These are phyloP conservation scores for Lasiodiplodia gonubiensis DNA, from an alignment of 2,329 filamentous ascomycete species.

Conservation along the genomic window DNA sequence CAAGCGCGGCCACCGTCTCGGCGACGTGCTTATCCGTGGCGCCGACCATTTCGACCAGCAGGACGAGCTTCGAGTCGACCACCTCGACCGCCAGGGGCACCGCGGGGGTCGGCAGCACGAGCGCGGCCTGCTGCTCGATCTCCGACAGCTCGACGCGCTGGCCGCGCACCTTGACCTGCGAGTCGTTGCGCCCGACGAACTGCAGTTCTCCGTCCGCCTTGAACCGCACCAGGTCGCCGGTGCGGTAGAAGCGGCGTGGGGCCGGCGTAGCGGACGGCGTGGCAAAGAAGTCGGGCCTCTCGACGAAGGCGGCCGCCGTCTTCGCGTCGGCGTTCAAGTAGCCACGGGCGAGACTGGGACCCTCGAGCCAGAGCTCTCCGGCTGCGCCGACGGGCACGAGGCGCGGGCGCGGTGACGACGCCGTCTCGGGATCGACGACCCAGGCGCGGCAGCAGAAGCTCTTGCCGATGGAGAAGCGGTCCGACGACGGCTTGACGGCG, in stretches of 20 bases:
- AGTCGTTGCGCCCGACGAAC: slow-evolving; percentile 68
- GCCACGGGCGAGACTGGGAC: slow-evolving; percentile 52
- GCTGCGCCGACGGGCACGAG: slow-evolving; percentile 48
- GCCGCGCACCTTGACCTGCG: slow-evolving; percentile 57
- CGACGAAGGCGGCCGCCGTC: slow-evolving; percentile 42
- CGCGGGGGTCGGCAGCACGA: neutral
- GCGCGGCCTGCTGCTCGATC: slow-evolving; percentile 44
- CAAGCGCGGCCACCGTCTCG: slow-evolving; percentile 40
- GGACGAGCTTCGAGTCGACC: slow-evolving; percentile 40
- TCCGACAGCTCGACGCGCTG: slow-evolving; percentile 49
- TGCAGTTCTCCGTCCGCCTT: slow-evolving; percentile 54
- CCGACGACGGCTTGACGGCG: slow-evolving; percentile 36
- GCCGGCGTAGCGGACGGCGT: slow-evolving; percentile 37
- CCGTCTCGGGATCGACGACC: slow-evolving; percentile 40
- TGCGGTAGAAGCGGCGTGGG: slow-evolving; percentile 61
- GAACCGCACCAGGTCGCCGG: slow-evolving; percentile 9
- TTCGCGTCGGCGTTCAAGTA: slow-evolving; percentile 46
- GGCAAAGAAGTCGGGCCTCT: slow-evolving; percentile 31
- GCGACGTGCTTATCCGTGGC: slow-evolving; percentile 30
- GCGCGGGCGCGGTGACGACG: slow-evolving; percentile 11
- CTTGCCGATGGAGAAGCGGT: slow-evolving; percentile 31
- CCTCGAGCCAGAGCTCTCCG: slow-evolving; percentile 56
- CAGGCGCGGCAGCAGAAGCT: slow-evolving; percentile 5
- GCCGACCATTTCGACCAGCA: neutral
- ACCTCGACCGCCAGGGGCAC: slow-evolving; percentile 53